Percentiles rank a stretch among this genome's conserved stretches.
These are phyloP conservation scores for Leccinum boreale DNA, from an alignment of 768 basidiomycete genomes.

Conservation along the genomic window DNA sequence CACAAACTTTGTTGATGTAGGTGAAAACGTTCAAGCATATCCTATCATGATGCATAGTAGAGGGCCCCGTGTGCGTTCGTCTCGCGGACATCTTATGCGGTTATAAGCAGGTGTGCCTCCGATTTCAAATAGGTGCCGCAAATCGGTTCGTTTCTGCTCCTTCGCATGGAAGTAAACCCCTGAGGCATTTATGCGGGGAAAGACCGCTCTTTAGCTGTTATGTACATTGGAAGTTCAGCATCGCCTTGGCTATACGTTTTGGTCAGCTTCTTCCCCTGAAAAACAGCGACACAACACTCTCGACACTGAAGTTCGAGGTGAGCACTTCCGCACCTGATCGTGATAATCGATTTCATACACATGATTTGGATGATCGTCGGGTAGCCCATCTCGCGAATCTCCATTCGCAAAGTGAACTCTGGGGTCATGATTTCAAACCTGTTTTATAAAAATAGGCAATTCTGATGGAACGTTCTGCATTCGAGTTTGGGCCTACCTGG, in stretches of 20 bases:
- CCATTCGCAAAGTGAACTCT: not conserved
- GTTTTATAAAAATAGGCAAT: not conserved
- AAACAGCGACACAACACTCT: not conserved
- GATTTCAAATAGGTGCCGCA: not conserved
- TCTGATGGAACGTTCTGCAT: not conserved
- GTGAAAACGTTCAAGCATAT: not conserved
- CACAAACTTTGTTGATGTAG: too few species aligned
- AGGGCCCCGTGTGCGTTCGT: not conserved
- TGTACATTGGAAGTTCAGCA: not conserved
- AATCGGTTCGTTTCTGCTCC: not conserved
- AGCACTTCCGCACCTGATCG: not conserved
- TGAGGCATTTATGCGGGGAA: not conserved
- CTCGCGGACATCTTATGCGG: not conserved
- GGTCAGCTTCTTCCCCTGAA: not conserved
- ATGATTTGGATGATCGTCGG: not conserved
- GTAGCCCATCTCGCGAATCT: not conserved
- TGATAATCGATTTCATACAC: not conserved
- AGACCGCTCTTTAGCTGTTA: not conserved
- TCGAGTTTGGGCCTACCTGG: not conserved
- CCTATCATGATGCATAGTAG: too few species aligned
- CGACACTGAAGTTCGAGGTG: not conserved
- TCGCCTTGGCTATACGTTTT: not conserved
- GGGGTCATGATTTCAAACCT: not conserved
- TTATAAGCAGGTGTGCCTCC: not conserved
- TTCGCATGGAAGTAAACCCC: not conserved